Percentiles rank a stretch among this genome's conserved stretches.
Conservation (phyloP, 2,329 filamentous ascomycete genomes). For the Epichloe bromicola region DNA sequence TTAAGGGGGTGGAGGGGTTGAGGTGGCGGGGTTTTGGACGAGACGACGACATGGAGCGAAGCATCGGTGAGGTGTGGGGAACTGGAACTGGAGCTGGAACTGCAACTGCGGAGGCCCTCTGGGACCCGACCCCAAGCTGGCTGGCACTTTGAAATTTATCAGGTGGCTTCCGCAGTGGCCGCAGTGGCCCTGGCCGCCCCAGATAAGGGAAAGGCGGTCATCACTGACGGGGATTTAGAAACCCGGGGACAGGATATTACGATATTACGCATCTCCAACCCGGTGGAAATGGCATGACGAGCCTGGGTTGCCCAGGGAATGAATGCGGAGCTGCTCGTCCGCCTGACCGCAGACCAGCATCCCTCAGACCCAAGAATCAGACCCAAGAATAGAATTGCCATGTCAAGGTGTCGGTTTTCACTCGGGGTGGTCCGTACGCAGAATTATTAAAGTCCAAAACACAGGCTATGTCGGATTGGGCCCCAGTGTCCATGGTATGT, state of each 20-base stretch:
- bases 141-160: no score
- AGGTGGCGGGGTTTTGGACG: slow-evolving; percentile 16
- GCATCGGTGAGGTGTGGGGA: slow-evolving; percentile 16
- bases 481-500: slow-evolving; percentile 1
- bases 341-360: no score
- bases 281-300: no score
- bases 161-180: no score
- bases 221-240: neutral
- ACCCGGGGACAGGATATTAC: neutral
- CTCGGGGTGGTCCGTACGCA: neutral
- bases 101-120: no score
- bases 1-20: slow-evolving; percentile 12
- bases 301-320: no score
- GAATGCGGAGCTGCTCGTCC: no score
- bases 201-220: slow-evolving; percentile 1
- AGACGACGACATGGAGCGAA: slow-evolving; percentile 5
- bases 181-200: neutral
- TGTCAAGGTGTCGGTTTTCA: neutral
- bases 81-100: neutral
- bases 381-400: no score
- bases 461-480: neutral
- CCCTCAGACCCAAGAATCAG: no score
- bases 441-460: neutral
- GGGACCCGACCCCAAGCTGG: no score
- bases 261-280: neutral